Base-by-base conservation (phyloP, 2,329 filamentous ascomycete genomes). In the Hypoxylon sp. region DNA sequence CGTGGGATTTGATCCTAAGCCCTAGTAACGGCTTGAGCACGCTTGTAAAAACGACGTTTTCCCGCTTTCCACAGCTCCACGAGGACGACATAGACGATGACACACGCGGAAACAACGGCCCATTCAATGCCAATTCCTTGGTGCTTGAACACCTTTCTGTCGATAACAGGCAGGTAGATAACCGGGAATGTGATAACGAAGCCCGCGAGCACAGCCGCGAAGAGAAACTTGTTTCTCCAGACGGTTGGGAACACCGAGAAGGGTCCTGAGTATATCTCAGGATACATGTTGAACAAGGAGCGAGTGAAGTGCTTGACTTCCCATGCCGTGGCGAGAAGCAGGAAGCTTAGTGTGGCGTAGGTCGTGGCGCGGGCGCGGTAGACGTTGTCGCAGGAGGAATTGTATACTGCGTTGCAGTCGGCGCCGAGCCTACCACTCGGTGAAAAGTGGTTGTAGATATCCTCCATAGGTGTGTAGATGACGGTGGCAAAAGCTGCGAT, bases 291-390 rank as follows among this genome's bases (percentile, higher is more conserved):
- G 71, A 90, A 90, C 61, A 90, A 78, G 13, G 82, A 87, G 34
- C 84, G 81, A 11, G 82, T 82, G 69, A 88, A 86, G 61, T 89
- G 83, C 67, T 89, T 85, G 64, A 88, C 84, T 70, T 90, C 86
- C 87, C 87, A 90, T 0, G 87, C 84, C 0, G 87, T 84, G 47
- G 89, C 79, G 5, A 90, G 74, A 4, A 88, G 76, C 36, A 85
- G 75, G 73, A 87, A 89, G 30, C 84, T 88, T 30, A 90, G 69
- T 5, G 83, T 86, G 0, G 86, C 83, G 65, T 88, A 90, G 3
- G 84, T 86, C 0, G 87, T 84, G 0, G 86, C 86, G 8, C 87
- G 79, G 0, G 86, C 86, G 12, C 80, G 78, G 72, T 83, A 88
- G 2, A 87, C 79, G 3, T 73, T 67, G n/a, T 73, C 73, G 66